A percentile compares a stretch with the other conserved stretches of the same genome.
phyloP scores from a whole-genome alignment of 805 yeast genomes.

The Lachancea sp. region DNA sequence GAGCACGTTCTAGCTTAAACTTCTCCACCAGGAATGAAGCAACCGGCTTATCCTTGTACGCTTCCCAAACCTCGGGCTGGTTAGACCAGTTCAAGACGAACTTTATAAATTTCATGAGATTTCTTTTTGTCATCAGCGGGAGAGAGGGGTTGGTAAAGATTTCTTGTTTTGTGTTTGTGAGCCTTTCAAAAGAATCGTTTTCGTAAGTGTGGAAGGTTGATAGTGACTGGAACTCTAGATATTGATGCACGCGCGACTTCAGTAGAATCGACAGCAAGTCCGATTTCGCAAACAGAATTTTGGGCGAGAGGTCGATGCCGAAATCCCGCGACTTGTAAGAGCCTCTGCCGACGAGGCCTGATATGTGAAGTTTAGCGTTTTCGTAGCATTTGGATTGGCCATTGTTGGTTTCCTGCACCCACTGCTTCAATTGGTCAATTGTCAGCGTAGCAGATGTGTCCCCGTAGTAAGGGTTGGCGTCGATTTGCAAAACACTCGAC shows the following conservation, averaged over 20 bases:
- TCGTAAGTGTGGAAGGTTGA: conserved; percentile 91
- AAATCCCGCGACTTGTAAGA: conserved; percentile 62
- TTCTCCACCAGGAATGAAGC: conserved; percentile 51
- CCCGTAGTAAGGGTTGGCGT: conserved; percentile 79
- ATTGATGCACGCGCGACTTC: conserved; percentile 81
- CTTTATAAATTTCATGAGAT: conserved; percentile 80
- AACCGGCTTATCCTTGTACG: conserved; percentile 51
- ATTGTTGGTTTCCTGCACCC: conserved; percentile 69
- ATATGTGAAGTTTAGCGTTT: conserved; percentile 76
- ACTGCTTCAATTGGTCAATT: conserved; percentile 73
- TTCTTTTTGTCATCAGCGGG: conserved; percentile 68
- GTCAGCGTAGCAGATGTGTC: conserved; percentile 82
- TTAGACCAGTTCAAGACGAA: conserved; percentile 70
- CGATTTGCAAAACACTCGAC: conserved; percentile 87
- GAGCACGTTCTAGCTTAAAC: conserved; percentile 67
- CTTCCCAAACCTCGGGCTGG: conserved; percentile 50
- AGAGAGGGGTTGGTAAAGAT: conserved; percentile 85
- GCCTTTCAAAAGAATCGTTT: conserved; percentile 81
- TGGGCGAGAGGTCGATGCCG: conserved; percentile 84
- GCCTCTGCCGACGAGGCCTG: conserved; percentile 42
- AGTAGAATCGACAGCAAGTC: conserved; percentile 73
- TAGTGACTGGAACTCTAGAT: conserved; percentile 85
- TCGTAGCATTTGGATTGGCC: conserved; percentile 36
- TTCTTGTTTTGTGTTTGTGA: conserved; percentile 83
- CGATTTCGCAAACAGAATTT: conserved; percentile 82